These are phyloP conservation scores for Phytophthora uliginosa DNA, from an alignment of 352 stramenopile genomes.

Conservation along the genomic window DNA sequence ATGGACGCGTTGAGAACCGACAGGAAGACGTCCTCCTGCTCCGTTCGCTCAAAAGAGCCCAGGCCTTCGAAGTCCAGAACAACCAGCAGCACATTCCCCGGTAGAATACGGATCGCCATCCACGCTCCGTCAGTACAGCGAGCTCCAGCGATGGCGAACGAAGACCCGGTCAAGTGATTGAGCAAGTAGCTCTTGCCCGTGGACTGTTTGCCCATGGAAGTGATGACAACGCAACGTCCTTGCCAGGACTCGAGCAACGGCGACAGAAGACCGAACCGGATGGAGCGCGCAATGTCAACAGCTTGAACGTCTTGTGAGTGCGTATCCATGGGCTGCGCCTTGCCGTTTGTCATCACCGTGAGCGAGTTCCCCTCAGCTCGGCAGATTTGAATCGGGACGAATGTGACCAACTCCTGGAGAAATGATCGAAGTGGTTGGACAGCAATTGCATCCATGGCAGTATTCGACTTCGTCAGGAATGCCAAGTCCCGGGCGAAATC, in stretches of 20 bases:
- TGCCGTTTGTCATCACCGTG: conserved; percentile 63
- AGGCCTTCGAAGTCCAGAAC: conserved; percentile 86
- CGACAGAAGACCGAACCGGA: conserved; percentile 51
- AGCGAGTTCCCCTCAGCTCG: conserved; percentile 70
- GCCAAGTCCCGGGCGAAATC: conserved; percentile 37
- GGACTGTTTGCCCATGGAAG: conserved; percentile 75
- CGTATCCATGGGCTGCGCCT: conserved; percentile 23
- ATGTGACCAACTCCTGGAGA: conserved; percentile 57
- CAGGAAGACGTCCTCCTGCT: conserved; percentile 77
- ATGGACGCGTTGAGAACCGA: conserved; percentile 73
- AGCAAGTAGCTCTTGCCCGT: conserved; percentile 87
- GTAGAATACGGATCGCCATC: conserved; percentile 51
- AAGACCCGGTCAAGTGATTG: conserved; percentile 80
- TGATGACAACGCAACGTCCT: conserved; percentile 47
- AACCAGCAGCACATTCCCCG: conserved; percentile 59
- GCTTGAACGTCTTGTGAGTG: conserved; percentile 37
- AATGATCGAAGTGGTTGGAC: conserved; percentile 19
- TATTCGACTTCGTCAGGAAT: conserved; percentile 15
- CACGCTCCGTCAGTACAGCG: conserved; percentile 54
- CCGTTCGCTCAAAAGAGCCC: conserved; percentile 70
- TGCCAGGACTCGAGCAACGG: conserved; percentile 52
- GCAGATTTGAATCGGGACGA: conserved; percentile 84
- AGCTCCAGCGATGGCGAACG: conserved; percentile 69
- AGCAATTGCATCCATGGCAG: conserved; percentile 1
- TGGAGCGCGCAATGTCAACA: conserved; percentile 63